phyloP scores from a whole-genome alignment of 2,329 filamentous ascomycete species.

The Pseudogymnoascus sp. region DNA sequence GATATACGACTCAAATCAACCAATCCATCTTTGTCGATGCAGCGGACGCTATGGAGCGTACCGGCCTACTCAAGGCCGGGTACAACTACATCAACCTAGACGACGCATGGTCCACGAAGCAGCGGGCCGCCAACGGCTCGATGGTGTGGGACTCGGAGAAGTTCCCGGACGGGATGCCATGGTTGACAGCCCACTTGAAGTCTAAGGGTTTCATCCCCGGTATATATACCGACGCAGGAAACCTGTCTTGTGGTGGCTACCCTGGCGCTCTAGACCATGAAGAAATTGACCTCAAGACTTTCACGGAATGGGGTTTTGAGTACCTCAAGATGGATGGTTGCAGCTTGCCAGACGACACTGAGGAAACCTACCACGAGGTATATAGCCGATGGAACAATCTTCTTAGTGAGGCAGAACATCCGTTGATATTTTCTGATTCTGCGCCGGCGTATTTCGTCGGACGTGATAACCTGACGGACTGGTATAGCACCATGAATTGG shows the following conservation, averaged over 20 bases:
- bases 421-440: too few relatives aligned
- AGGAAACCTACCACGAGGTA: too few relatives aligned
- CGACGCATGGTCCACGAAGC: constrained; percentile 50
- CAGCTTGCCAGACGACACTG: too few relatives aligned
- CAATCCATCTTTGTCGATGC: constrained; percentile 40
- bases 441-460: too few relatives aligned
- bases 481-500: too few relatives aligned
- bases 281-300: constrained; percentile 48
- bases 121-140: constrained; percentile 33
- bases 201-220: constrained; percentile 51
- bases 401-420: too few relatives aligned
- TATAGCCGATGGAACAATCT: too few relatives aligned
- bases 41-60: constrained; percentile 39
- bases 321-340: too few relatives aligned
- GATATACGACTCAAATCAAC: constrained; percentile 40
- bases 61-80: constrained; percentile 42
- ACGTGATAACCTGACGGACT: too few relatives aligned
- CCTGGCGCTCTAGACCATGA: constrained; percentile 51
- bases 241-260: constrained; percentile 43
- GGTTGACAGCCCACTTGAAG: constrained; percentile 48
- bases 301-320: constrained; percentile 10
- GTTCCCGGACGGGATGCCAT: constrained; percentile 52
- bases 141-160: constrained; percentile 40
- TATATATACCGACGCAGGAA: constrained; percentile 50
- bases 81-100: constrained; percentile 54